Base-by-base conservation (phyloP, 2,329 filamentous ascomycete species). In the Paecilomyces variotii region DNA sequence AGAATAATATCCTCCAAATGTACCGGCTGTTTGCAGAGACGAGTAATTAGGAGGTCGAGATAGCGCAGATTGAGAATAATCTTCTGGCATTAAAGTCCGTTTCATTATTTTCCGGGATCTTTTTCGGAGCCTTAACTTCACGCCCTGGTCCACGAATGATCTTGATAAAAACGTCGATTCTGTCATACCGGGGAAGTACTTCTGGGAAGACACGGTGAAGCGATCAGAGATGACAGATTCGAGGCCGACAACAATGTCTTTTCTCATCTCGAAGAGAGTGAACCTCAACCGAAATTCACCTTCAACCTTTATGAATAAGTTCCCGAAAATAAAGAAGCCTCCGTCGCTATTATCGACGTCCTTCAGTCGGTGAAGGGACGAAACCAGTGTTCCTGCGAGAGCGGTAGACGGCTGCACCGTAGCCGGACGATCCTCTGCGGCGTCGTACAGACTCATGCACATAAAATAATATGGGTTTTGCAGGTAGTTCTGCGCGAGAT, bases 241-340 rank as follows among this genome's bases (percentile, higher is more conserved):
- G 39, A 86, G 74, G 62, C 77, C 81, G 25, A 79, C 76, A 2
- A 83, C 79, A 57, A 79, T 70, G 55, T 75, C 70, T 62, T 82
- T 83, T 65, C 77, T 79, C 75, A 90, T 84, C 71, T 92, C 88
- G 72, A 88, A 92, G 11, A 96, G 80, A 55, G 84, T 87, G 70
- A 96, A 96, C 57, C 86, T 82, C 45, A 96, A 80, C 35, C 87
- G 81, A 69, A 86, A 93, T 24, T 79, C 80, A 30, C 91, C 91
- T 66, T 89, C 84, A 26, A 85, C 79, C 69, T 88, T 88, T 60
- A 93, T 85, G 0, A 90, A 94, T 25, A 96, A 79, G 72, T 96
- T 91, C 3, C 89, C 89, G 72, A 95, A 96, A n/a, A 96, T 87
- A 68, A 96, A 96, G 75, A 91, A 95, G 0, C 87, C 90, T 9